phyloP scores from a whole-genome alignment of 805 yeast species.

The Pichia membranifaciens region DNA sequence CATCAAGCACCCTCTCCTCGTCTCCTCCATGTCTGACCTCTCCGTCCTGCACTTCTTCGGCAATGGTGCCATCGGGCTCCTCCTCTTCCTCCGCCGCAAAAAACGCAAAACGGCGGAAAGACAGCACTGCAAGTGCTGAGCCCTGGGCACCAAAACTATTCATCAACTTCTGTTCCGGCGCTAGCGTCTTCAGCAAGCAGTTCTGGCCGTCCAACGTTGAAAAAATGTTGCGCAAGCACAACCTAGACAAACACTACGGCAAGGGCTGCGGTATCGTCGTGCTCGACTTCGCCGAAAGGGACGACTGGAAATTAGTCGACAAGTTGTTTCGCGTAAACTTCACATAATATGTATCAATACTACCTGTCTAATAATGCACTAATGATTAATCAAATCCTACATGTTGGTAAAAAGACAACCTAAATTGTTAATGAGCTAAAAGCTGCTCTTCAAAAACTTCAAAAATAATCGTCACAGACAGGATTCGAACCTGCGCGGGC shows the following conservation, averaged over 20 bases:
- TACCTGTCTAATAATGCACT: too few relatives aligned
- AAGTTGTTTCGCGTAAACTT: slow-evolving; percentile 48
- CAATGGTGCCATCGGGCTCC: not conserved
- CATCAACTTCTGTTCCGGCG: slow-evolving; percentile 67
- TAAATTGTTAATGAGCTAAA: too few relatives aligned
- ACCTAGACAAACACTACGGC: slow-evolving; percentile 42
- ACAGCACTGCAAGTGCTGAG: not conserved
- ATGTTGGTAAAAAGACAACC: too few relatives aligned
- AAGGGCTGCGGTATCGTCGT: slow-evolving; percentile 61
- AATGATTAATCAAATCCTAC: not conserved
- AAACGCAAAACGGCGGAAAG: not conserved
- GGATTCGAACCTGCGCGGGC: slow-evolving; percentile 99
- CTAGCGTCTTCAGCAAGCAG: slow-evolving; percentile 61
- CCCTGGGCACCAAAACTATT: slow-evolving; percentile 46
- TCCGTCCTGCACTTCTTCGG: not conserved
- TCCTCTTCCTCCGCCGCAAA: not conserved
- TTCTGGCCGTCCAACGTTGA: slow-evolving; percentile 76
- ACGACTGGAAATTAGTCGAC: slow-evolving; percentile 53
- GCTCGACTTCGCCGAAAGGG: slow-evolving; percentile 58
- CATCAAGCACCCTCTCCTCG: not conserved
- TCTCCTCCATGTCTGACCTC: not conserved
- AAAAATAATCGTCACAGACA: slow-evolving; percentile 85
- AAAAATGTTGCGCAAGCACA: slow-evolving; percentile 39
- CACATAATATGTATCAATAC: not conserved
- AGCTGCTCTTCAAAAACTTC: too few relatives aligned